These are phyloP conservation scores for Diplodia intermedia DNA, from an alignment of 2,329 filamentous ascomycete species.

Conservation along the genomic window DNA sequence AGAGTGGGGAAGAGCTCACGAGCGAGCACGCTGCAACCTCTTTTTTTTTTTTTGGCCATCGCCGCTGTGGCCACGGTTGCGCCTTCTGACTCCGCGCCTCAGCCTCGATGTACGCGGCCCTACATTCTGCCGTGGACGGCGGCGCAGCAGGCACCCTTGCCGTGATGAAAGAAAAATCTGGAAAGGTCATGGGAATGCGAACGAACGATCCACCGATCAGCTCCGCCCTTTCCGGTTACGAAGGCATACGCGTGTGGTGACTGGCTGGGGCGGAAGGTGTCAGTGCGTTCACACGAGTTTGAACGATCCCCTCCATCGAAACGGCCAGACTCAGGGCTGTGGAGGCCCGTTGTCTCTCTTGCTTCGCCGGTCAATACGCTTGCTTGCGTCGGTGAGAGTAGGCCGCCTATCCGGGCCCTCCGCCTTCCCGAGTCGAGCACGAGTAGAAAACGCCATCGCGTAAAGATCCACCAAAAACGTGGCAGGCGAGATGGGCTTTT, in stretches of 20 bases:
- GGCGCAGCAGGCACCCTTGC: constrained; percentile 8
- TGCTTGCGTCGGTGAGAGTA: neutral
- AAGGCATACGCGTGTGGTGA: constrained; percentile 3
- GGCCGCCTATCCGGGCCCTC: constrained; percentile 4
- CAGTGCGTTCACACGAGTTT: constrained; percentile 1
- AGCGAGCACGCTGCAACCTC: constrained; percentile 10
- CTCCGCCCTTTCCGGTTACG: constrained; percentile 14
- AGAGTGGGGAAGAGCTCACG: constrained; percentile 19
- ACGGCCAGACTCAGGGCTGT: constrained; percentile 10
- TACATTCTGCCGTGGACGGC: constrained; percentile 6
- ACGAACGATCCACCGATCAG: constrained; percentile 8
- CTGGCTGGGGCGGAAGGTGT: constrained; percentile 2
- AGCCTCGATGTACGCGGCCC: constrained; percentile 9
- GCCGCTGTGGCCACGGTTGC: constrained; percentile 1
- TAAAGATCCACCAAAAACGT: constrained; percentile 13
- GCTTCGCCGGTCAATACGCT: constrained; percentile 5
- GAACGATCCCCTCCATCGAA: constrained; percentile 9
- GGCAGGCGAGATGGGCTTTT: constrained; percentile 6
- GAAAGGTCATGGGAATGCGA: no score
- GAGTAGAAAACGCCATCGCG: neutral
- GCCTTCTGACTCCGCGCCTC: constrained; percentile 4
- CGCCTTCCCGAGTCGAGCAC: neutral
- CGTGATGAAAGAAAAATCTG: constrained; percentile 6
- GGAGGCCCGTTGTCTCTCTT: constrained; percentile 9
- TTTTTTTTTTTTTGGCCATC: neutral